phyloP scores from a whole-genome alignment of 495 filamentous ascomycete genomes.

The Aspergillus saccharolyticus region DNA sequence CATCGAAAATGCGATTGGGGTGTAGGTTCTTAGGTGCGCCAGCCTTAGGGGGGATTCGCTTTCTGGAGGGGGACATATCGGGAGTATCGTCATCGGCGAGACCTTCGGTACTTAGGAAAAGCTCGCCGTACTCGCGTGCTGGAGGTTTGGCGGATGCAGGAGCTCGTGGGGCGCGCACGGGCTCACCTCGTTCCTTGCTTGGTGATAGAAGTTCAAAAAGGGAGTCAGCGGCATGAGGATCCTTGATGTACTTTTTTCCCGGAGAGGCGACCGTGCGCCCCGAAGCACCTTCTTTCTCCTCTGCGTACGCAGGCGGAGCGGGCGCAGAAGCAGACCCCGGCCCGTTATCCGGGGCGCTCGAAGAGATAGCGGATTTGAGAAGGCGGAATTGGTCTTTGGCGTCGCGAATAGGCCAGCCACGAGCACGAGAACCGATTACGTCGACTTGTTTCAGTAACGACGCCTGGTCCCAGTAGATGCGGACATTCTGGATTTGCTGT shows the following conservation, averaged over 20 bases:
- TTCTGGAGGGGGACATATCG: constrained; percentile 46
- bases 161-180: constrained; percentile 34
- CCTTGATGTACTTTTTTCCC: constrained; percentile 48
- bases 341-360: constrained; percentile 11
- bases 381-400: constrained; percentile 77
- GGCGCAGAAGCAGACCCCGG: constrained; percentile 8
- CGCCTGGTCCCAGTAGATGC: constrained; percentile 92
- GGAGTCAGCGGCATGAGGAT: constrained; percentile 72
- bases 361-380: constrained; percentile 47
- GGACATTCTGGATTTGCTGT: constrained; percentile 75
- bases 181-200: constrained; percentile 29
- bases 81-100: constrained; percentile 37
- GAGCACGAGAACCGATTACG: constrained; percentile 81
- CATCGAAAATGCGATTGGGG: constrained; percentile 61
- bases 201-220: constrained; percentile 37
- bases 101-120: constrained; percentile 52
- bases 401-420: constrained; percentile 91
- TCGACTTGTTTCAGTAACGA: constrained; percentile 89
- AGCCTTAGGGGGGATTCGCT: constrained; percentile 53
- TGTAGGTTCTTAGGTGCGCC: constrained; percentile 61
- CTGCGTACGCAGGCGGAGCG: constrained; percentile 11
- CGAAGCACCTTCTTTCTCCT: constrained; percentile 12
- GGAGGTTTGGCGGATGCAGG: constrained; percentile 54
- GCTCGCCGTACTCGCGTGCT: constrained; percentile 56
- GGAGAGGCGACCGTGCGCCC: constrained; percentile 42